Evolutionary conservation across 2,329 filamentous ascomycete species (phyloP).

Genomic region (Coniochaeta sp.): DNA sequence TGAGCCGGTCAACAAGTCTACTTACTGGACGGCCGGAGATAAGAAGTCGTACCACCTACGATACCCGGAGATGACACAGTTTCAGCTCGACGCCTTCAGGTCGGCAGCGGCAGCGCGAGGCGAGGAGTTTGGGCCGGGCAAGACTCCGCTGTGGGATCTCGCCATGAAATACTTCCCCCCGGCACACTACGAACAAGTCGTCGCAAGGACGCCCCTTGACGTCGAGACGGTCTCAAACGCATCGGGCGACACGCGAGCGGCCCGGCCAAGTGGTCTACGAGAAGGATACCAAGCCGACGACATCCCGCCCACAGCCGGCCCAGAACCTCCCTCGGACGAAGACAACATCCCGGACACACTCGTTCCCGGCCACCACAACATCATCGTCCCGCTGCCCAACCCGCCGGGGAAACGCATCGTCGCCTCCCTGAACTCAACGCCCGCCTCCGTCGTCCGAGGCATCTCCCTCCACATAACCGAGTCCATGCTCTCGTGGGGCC

Average conservation of each 20-base stretch:
- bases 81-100: conserved; percentile 48
- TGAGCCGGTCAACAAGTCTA: conserved; percentile 44
- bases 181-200: conserved; percentile 14
- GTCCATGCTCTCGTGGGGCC: conserved; percentile 70
- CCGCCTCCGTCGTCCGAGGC: conserved; percentile 56
- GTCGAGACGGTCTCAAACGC: conserved; percentile 2
- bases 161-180: conserved; percentile 54
- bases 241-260: conserved; percentile 4
- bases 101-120: conserved; percentile 39
- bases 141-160: conserved; percentile 44
- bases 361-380: conserved; percentile 22
- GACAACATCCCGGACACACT: conserved; percentile 27
- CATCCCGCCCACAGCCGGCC: conserved; percentile 8
- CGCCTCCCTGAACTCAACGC: conserved; percentile 58
- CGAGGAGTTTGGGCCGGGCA: conserved; percentile 43
- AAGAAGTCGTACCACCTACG: conserved; percentile 49
- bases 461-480: conserved; percentile 59
- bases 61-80: conserved; percentile 57
- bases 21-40: conserved; percentile 50
- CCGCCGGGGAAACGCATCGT: conserved; percentile 35
- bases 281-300: background rate
- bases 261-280: conserved; percentile 1
- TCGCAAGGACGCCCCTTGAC: background rate
- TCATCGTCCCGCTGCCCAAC: conserved; percentile 25
- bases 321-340: conserved; percentile 1